Base-by-base conservation (phyloP, 192 early-diverging fungal species). In the Coemansia sp. region DNA sequence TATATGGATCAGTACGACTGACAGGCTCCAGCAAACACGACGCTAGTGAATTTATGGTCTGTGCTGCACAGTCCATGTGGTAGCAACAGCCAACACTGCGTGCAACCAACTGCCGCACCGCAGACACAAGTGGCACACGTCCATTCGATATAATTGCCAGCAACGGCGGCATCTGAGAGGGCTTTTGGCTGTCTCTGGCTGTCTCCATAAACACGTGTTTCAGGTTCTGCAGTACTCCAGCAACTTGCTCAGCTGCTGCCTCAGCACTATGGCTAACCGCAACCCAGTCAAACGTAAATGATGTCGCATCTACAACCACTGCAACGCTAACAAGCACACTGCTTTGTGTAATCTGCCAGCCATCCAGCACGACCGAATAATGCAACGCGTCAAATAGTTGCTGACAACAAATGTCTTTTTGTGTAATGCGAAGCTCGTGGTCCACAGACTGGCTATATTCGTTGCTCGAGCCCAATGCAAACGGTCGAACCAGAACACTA, bases 41-140 rank as follows among this genome's bases (percentile, higher is more conserved):
- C 9, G 62, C 37, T 16, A 63, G 32, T 0, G 50, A 54, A 19
- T 54, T 52, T 4, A 63, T 2, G 11, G 48, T 16, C 7, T 63
- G 62, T 14, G 50, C 37, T 13, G 50, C 51, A 14, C 62, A 54
- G 20, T 22, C 18, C 51, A 63, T 63, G 22, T 63, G 51, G 35
- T 54, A 63, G 32, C 51, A 53, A 37, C 62, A 54, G 4, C 18
- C 16, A 9, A 45, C 12, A 22, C n/a, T 51, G 19, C 51, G 49
- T 2, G 62, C 35, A 22, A 54, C 62, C 19, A 54, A 26, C 53
- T n/a, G 18, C 12, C 53, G 53, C 12, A 54, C 26, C 24, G 6
- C 13, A 4, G 24, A 24, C 35, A 26, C 53, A 9, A 22, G 9
- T 19, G 26, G 41, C 8, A 43, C 12, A 7, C 16, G 18, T 13